Base-by-base conservation (phyloP, 352 stramenopile genomes). In the Globisporangium apiculatum region DNA sequence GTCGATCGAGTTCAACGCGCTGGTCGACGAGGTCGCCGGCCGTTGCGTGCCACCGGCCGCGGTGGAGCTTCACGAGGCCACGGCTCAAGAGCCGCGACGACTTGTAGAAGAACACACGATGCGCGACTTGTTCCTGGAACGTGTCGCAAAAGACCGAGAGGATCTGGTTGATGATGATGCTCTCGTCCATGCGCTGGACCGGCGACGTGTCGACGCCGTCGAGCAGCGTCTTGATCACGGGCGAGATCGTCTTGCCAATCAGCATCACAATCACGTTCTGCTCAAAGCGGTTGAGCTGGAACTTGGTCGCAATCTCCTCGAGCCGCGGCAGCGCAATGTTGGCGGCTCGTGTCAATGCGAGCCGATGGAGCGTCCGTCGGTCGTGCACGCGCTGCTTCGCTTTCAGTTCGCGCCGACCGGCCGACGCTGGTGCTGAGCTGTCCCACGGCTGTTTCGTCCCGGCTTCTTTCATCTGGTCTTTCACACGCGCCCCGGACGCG, bases 251-350 rank as follows among this genome's bases (percentile, higher is more conserved):
- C 60, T 93, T 93, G 51, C 86, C 86, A 59, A 96, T 94, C 37
- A 96, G 71, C 78, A 96, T 91, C 50, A 94, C 83, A 57, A 96
- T 92, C 61, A 96, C 83, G 52, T 91, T 91, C 62, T 92, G 84
- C 64, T 96, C 86, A 60, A 94, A 96, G 48, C 73, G 77, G 65
- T 88, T 91, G 7, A 94, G 72, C 62, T 91, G 83, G 61, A 94
- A 93, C 53, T 89, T 91, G 5, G 61, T 58, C 49, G 79, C 73
- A 24, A 95, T 64, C 59, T 90, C 73, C 58, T 94, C 82, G 2
- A 95, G 66, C 15, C 86, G 82, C 18, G 86, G 86, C 52, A 93
- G 58, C 35, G 80, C 24, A 0, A 73, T 59, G n/a, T 72, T 73
- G 14, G 79, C 83, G 52, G 87, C 76, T 4, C 73, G 68, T 49